phyloP scores from a whole-genome alignment of 2,329 filamentous ascomycete genomes.

The Fusarium drepaniforme region DNA sequence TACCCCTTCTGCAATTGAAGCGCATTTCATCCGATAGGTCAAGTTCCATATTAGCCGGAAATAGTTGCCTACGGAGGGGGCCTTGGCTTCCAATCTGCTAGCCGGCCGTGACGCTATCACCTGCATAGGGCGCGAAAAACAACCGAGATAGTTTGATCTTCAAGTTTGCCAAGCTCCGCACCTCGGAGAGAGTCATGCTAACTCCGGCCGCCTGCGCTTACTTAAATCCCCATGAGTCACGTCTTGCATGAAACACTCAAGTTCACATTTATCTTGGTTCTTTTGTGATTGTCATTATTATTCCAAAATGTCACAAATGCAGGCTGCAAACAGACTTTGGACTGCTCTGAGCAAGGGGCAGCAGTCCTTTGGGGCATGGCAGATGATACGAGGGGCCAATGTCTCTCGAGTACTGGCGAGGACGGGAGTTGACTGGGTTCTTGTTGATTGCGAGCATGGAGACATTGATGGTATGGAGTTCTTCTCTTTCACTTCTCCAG shows the following conservation, averaged over 20 bases:
- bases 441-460: neutral
- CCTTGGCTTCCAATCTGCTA: neutral
- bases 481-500: neutral
- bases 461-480: neutral
- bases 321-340: neutral
- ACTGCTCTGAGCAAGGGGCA: neutral
- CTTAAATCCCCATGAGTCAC: neutral
- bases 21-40: neutral
- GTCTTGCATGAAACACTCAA: neutral
- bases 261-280: neutral
- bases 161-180: neutral
- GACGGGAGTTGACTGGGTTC: neutral
- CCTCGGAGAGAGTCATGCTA: neutral
- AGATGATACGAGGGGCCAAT: neutral
- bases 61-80: neutral
- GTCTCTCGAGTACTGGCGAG: neutral
- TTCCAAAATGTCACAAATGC: neutral
- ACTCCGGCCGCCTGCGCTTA: neutral
- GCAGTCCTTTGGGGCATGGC: neutral
- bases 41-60: neutral
- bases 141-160: neutral
- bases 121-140: neutral
- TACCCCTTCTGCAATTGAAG: neutral
- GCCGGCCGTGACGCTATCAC: neutral
- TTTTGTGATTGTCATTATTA: neutral